Evolutionary conservation across 31 red algal species (phyloP).

Genomic region (Odonthalia washingtoniensis): DNA sequence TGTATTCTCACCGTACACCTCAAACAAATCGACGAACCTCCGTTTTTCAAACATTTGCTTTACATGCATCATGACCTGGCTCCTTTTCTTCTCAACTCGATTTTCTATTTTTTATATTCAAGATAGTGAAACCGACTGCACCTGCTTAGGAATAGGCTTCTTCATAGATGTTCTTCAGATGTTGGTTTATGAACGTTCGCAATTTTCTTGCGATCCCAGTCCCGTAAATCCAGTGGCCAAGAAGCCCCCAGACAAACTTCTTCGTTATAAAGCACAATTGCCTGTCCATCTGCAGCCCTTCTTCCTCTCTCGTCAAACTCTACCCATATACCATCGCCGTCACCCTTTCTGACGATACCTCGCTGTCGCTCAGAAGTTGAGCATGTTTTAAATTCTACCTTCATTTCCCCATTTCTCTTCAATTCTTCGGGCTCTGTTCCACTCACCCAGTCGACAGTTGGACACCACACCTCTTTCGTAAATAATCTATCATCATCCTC

Average conservation of each 20-base stretch:
- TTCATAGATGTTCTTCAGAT: too few relatives aligned
- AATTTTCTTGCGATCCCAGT: background rate
- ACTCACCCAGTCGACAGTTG: slow-evolving; percentile 53
- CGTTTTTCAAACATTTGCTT: too few relatives aligned
- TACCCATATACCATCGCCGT: slow-evolving; percentile 33
- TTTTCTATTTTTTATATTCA: too few relatives aligned
- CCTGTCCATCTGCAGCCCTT: slow-evolving; percentile 59
- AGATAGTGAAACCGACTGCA: too few relatives aligned
- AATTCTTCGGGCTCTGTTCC: slow-evolving; percentile 5
- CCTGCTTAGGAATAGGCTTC: too few relatives aligned
- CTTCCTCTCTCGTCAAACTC: slow-evolving; percentile 40
- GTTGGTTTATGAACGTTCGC: too few relatives aligned
- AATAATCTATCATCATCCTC: slow-evolving; percentile 27
- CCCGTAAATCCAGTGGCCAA: slow-evolving; percentile 23
- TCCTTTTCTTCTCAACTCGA: too few relatives aligned
- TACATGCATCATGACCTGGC: too few relatives aligned
- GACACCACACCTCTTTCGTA: slow-evolving; percentile 41
- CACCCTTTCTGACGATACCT: slow-evolving; percentile 21
- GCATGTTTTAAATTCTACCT: slow-evolving; percentile 47
- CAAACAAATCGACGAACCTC: too few relatives aligned
- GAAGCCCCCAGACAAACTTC: slow-evolving; percentile 61
- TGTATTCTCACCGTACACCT: too few relatives aligned
- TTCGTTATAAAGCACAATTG: slow-evolving; percentile 68
- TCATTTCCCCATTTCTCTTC: background rate
- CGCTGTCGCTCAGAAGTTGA: slow-evolving; percentile 37